Evolutionary conservation across 2,329 filamentous ascomycete species (phyloP).

Genomic region (Fonsecaea erecta): DNA sequence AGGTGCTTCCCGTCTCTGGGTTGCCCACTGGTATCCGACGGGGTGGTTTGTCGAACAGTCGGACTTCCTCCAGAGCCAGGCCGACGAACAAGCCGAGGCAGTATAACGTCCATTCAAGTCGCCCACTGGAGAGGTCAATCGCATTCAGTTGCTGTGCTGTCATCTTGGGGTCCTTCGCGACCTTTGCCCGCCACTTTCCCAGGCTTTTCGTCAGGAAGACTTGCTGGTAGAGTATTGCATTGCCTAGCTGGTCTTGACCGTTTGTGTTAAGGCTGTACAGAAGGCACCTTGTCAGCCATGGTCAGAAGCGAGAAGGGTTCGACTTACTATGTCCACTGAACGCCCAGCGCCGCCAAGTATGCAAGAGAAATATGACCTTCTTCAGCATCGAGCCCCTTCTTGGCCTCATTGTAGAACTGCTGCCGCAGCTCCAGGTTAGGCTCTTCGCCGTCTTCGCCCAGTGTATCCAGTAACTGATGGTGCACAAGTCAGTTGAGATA

Average conservation of each 20-base stretch:
- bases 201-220: constrained; percentile 35
- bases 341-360: constrained; percentile 42
- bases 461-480: constrained; percentile 36
- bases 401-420: constrained; percentile 45
- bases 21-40: constrained; percentile 22
- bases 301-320: neutral
- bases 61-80: constrained; percentile 33
- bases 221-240: constrained; percentile 27
- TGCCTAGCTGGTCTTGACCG: constrained; percentile 39
- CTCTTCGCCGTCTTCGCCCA: constrained; percentile 37
- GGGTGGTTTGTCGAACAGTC: constrained; percentile 29
- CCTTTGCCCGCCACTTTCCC: constrained; percentile 39
- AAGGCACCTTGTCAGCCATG: neutral
- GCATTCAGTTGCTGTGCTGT: constrained; percentile 1
- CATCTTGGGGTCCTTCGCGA: constrained; percentile 22
- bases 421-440: constrained; percentile 36
- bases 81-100: constrained; percentile 21
- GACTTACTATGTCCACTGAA: constrained; percentile 40
- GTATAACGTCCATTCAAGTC: constrained; percentile 28
- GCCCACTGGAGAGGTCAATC: constrained; percentile 13
- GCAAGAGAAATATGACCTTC: constrained; percentile 42
- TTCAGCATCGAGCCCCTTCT: constrained; percentile 40
- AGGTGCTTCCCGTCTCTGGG: constrained; percentile 21
- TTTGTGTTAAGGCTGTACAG: constrained; percentile 41
- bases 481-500: no score